phyloP scores from a whole-genome alignment of 2,329 filamentous ascomycete genomes.

The Hypoxylon rubiginosum region DNA sequence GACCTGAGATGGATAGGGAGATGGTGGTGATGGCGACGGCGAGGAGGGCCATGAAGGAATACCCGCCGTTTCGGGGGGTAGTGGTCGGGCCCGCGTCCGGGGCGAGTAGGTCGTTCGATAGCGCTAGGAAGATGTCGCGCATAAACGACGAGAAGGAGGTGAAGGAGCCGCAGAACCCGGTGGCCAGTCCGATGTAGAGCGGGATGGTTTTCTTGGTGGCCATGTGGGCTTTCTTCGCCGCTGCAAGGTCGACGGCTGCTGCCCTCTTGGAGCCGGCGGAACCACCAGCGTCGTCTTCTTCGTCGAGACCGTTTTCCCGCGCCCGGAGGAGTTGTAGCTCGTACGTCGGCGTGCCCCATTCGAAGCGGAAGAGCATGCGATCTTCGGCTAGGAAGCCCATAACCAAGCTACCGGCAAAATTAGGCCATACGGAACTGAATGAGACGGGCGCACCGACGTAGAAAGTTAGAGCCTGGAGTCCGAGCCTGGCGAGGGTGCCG shows the following conservation, averaged over 20 bases:
- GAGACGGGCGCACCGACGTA: constrained; percentile 83
- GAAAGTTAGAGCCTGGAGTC: constrained; percentile 81
- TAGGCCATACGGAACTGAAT: constrained; percentile 87
- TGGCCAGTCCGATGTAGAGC: constrained; percentile 87
- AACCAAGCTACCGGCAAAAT: constrained; percentile 82
- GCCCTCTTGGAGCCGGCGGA: constrained; percentile 29
- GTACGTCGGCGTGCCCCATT: constrained; percentile 68
- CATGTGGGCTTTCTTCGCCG: constrained; percentile 69
- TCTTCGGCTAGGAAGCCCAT: constrained; percentile 92
- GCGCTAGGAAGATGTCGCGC: constrained; percentile 81
- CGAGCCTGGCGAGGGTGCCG: constrained; percentile 86
- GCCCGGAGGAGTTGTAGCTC: constrained; percentile 54
- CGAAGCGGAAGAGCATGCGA: constrained; percentile 77
- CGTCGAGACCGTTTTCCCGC: constrained; percentile 53
- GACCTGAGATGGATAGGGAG: constrained; percentile 75
- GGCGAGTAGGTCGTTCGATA: constrained; percentile 78
- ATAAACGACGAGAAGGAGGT: constrained; percentile 92
- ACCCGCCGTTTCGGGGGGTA: constrained; percentile 74
- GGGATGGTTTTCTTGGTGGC: constrained; percentile 87
- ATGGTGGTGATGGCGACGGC: constrained; percentile 81
- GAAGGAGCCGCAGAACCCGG: constrained; percentile 89
- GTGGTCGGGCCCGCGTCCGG: constrained; percentile 58
- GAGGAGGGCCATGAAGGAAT: constrained; percentile 85
- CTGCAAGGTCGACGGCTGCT: constrained; percentile 56
- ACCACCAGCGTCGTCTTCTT: constrained; percentile 54